Evolutionary conservation across 768 basidiomycete species (phyloP), one percentile per base, ranked within the genome.

Genomic region (Mycena filopes): DNA sequence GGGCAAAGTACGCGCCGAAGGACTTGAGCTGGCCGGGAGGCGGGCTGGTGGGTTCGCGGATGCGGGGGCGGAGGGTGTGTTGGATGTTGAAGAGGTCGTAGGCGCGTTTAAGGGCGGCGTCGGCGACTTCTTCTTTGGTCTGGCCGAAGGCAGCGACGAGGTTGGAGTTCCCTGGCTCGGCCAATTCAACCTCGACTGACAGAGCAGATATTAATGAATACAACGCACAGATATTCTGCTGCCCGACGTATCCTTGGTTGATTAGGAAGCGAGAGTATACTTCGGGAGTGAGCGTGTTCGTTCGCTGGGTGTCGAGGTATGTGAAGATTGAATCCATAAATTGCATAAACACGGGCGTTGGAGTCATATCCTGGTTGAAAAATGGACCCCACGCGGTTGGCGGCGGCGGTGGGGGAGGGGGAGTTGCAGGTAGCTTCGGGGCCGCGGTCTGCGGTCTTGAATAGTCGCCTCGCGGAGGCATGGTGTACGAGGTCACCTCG

Each of bases 41-140:
- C 25, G n/a, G 28, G 28, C 3, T 13, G 49, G 21, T 10, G 20
- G 53, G 38, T 1, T 63, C 38, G 9, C 43, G 54, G 18, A 28
- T 16, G 23, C 69, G 60, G 15, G 56, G 54, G 2, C 60, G 42
- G 23, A 65, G 63, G 28, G 56, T 47, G 38, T 70, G 55, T 40
- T 70, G 60, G 40, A 70, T 60, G 43, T 54, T 28, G 56, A 70
- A 63, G 0, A 68, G 58, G 36, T 70, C 70, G 56, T 48, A 68
- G 10, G 60, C 55, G 47, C 64, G 68, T 29, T 41, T 53, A 6
- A 70, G 56, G 2, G 66, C 63, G 12, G 48, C 47, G 59, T 70
- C 70, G 11, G 70, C 70, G 28, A 31, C 25, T 7, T 62, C 60
- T 47, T 70, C 60, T 29, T 65, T 68, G 8, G 67, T 49, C 25